Percentiles rank a stretch among this genome's conserved stretches.
Evolutionary conservation across 73 alveolate species (phyloP).

Genomic region (Paramecium bursaria): DNA sequence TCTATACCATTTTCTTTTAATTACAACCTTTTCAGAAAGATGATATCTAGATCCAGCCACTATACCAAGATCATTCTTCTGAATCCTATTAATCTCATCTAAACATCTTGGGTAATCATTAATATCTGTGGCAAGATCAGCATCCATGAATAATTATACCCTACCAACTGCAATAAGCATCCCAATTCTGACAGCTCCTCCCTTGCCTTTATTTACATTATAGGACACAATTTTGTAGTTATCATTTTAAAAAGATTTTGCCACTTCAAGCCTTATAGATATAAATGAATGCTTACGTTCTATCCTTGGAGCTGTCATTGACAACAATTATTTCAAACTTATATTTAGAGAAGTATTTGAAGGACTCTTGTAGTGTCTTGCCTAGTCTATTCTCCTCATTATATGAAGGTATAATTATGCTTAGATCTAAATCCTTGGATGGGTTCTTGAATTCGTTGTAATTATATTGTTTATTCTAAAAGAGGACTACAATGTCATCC

Average conservation of each 20-base stretch:
- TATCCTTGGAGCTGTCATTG: constrained; percentile 92
- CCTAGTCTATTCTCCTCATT: constrained; percentile 86
- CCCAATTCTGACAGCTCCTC: constrained; percentile 90
- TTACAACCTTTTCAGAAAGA: constrained; percentile 74
- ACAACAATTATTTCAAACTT: constrained; percentile 86
- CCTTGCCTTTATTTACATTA: constrained; percentile 88
- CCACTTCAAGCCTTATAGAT: constrained; percentile 58
- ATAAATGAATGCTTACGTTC: constrained; percentile 74
- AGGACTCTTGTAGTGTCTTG: constrained; percentile 78
- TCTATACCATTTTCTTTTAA: constrained; percentile 80
- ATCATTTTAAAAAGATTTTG: constrained; percentile 64
- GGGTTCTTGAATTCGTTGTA: constrained; percentile 46
- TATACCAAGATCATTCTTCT: constrained; percentile 73
- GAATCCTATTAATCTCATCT: constrained; percentile 69
- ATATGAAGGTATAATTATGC: constrained; percentile 90
- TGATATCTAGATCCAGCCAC: constrained; percentile 92
- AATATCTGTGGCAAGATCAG: constrained; percentile 93
- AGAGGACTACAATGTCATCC: constrained; percentile 10
- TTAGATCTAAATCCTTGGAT: constrained; percentile 61
- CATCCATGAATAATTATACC: constrained; percentile 85
- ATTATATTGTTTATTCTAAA: constrained; percentile 28
- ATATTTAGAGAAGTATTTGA: constrained; percentile 56
- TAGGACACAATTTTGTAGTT: constrained; percentile 76
- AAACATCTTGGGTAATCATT: constrained; percentile 73
- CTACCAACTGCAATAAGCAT: constrained; percentile 84